Percentiles rank a stretch among this genome's conserved stretches.
Conservation (phyloP, 306 rosid genomes). For the Corylus heterophylla region DNA sequence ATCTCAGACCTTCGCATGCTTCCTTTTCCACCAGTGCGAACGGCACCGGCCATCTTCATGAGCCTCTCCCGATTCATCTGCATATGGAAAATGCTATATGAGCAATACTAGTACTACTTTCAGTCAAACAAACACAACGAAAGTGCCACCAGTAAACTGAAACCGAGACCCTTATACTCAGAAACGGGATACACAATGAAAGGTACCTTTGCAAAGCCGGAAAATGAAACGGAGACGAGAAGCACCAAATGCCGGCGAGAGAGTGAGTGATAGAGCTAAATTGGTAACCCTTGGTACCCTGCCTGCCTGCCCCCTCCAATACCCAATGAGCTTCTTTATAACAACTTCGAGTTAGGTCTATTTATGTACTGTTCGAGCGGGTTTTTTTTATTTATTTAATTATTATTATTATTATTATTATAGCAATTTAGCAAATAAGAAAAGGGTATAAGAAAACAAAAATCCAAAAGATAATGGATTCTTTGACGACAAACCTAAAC, state of each 20-base stretch:
- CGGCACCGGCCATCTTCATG: slow-evolving; percentile 67
- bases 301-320: neutral
- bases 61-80: slow-evolving; percentile 61
- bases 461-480: too few relatives aligned
- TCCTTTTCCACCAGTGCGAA: slow-evolving; percentile 70
- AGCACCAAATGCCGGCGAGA: neutral
- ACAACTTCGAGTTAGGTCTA: neutral
- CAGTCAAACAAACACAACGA: too few relatives aligned
- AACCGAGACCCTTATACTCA: neutral
- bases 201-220: neutral
- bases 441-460: too few relatives aligned
- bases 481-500: too few relatives aligned
- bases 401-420: too few relatives aligned
- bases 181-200: neutral
- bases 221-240: neutral
- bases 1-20: slow-evolving; percentile 51
- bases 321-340: neutral
- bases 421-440: too few relatives aligned
- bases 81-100: neutral
- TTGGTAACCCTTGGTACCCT: neutral
- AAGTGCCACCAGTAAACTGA: neutral
- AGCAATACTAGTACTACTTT: neutral
- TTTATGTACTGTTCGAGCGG: too few relatives aligned
- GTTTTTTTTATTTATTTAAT: too few relatives aligned
- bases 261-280: neutral